Percentiles rank a stretch among this genome's conserved stretches.
phyloP scores from a whole-genome alignment of 176 grass and related monocot genomes.

The Oryza coarctata region DNA sequence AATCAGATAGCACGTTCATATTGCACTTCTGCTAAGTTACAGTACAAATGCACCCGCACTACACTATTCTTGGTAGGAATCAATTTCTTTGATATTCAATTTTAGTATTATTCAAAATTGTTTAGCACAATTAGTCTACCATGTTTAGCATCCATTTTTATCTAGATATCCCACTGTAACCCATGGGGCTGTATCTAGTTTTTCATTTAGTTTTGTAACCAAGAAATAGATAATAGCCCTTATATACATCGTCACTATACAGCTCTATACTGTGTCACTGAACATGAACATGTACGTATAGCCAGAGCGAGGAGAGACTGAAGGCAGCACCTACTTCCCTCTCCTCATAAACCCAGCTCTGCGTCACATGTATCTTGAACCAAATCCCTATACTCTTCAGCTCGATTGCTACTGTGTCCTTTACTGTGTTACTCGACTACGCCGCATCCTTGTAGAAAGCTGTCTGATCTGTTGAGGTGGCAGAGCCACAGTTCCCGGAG shows the following conservation, averaged over 20 bases:
- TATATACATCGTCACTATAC: conserved; percentile 14
- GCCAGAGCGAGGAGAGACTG: conserved; percentile 69
- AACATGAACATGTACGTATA: conserved; percentile 20
- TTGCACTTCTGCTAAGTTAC: too few species aligned
- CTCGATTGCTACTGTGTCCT: neutral
- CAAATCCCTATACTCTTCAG: conserved; percentile 23
- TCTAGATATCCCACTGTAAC: too few species aligned
- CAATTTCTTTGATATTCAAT: too few species aligned
- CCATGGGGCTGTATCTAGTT: too few species aligned
- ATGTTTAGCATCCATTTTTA: too few species aligned
- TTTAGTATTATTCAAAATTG: too few species aligned
- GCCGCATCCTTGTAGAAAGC: conserved; percentile 64
- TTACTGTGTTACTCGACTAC: conserved; percentile 41
- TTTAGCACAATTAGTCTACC: too few species aligned
- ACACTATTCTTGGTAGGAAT: too few species aligned
- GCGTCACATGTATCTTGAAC: neutral
- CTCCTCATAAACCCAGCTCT: conserved; percentile 56
- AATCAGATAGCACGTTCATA: too few species aligned
- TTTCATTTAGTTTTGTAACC: too few species aligned
- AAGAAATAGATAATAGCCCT: neutral
- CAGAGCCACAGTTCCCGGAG: conserved; percentile 65
- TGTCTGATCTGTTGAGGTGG: conserved; percentile 68
- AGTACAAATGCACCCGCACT: too few species aligned
- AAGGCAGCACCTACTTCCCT: conserved; percentile 95
- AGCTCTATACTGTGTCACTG: conserved; percentile 19